Evolutionary conservation across 345 rosid species (phyloP).

Genomic region (Melaleuca alternifolia): DNA sequence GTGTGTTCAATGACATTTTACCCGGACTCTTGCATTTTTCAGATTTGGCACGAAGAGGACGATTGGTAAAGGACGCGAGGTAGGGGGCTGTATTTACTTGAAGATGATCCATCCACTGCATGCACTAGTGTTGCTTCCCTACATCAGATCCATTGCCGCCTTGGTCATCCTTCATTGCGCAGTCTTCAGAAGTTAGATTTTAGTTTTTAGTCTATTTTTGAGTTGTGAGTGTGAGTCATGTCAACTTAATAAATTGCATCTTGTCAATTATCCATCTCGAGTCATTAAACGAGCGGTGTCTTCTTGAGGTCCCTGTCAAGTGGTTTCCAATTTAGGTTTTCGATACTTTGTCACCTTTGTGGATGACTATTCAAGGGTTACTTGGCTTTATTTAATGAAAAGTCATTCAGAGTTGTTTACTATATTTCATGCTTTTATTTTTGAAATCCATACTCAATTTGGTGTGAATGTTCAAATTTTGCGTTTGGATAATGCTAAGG

Average conservation of each 20-base stretch:
- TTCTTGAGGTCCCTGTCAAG: not conserved
- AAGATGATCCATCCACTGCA: not conserved
- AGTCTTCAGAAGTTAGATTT: not conserved
- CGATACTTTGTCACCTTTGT: not conserved
- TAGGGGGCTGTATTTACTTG: not conserved
- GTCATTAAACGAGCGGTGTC: too few species aligned
- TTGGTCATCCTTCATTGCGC: not conserved
- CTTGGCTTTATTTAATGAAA: not conserved
- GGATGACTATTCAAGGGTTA: not conserved
- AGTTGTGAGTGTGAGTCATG: not conserved
- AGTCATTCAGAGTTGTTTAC: not conserved
- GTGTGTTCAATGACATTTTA: not conserved
- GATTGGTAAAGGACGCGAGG: not conserved
- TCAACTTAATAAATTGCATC: not conserved
- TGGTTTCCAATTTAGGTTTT: not conserved
- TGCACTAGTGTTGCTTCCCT: too few species aligned
- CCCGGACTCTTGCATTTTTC: not conserved
- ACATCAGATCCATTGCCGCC: not conserved
- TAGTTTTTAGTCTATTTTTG: not conserved
- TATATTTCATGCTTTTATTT: not conserved
- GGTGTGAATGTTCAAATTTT: too few species aligned
- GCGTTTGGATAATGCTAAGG: too few species aligned
- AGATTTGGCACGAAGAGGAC: not conserved
- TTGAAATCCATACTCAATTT: too few species aligned
- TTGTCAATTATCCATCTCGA: too few species aligned